Conservation (phyloP, 768 basidiomycete species). For the Hygrocybe punicea region DNA sequence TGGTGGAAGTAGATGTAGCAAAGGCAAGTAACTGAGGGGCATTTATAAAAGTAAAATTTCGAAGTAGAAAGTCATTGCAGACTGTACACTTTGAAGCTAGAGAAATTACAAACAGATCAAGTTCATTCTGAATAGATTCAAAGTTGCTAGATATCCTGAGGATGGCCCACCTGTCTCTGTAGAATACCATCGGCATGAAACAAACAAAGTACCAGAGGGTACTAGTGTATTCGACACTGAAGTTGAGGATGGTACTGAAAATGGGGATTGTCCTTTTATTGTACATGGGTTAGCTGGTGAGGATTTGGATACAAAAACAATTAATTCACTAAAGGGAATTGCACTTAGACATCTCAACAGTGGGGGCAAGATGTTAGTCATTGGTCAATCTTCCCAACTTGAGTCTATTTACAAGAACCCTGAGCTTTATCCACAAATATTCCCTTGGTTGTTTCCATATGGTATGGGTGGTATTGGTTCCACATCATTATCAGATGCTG, state of each 20-base stretch:
- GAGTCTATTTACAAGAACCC: conserved; percentile 31
- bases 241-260: conserved; percentile 19
- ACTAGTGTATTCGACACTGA: conserved; percentile 10
- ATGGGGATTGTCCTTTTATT: conserved; percentile 34
- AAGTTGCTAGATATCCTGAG: conserved; percentile 15
- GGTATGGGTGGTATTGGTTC: conserved; percentile 32
- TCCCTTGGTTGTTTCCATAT: conserved; percentile 41
- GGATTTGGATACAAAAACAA: conserved; percentile 10
- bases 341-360: conserved; percentile 22
- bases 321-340: conserved; percentile 15
- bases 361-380: conserved; percentile 14
- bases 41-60: no score
- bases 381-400: conserved; percentile 16
- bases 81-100: no score
- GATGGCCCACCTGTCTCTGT: conserved; percentile 18
- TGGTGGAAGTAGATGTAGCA: no score
- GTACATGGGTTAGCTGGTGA: conserved; percentile 37
- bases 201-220: conserved; percentile 9
- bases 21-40: no score
- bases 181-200: conserved; percentile 13
- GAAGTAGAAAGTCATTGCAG: no score
- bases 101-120: no score
- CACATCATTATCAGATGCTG: conserved; percentile 11
- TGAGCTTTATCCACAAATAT: conserved; percentile 35
- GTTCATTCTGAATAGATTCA: no score